Base-by-base conservation (phyloP, 768 basidiomycete genomes). In the Hericium alpestre region DNA sequence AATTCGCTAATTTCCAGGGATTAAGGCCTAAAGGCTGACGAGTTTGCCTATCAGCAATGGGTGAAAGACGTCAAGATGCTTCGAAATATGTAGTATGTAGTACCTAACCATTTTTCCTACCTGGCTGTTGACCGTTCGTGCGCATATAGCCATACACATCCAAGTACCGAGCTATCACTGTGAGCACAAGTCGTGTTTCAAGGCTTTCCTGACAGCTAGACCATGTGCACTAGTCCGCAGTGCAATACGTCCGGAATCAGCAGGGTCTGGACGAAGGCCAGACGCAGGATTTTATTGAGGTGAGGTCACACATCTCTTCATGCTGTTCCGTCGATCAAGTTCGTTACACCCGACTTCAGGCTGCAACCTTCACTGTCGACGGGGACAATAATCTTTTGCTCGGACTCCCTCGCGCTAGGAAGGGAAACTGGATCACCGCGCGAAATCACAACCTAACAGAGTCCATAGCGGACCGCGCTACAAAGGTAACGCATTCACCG, bases 61-160 rank as follows among this genome's bases (percentile, higher is more conserved):
- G 56, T 78, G 16, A 67, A 68, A 32, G 79, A 81, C 55, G 73
- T 81, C 22, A 79, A 77, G 63, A 67, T 71, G 23, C 67, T 81
- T 43, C 76, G 79, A 60, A 75, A 74, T 56, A 56, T 80, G n/a
- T 75, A 74, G 79, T 80, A 55, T 53, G 77, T 66, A 16, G 46
- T 56, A 13, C 12, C 12, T 1, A 32, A 38, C 23, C 20, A 11
- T 4, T 3, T 38, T 18, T 16, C 40, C 23, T 32, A 32, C 32
- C 32, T 32, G 32, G 32, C 6, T 7, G 6, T 32, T 32, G 32
- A 10, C 32, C 32, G 32, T 32, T 32, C 16, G 10, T 38, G 40
- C 50, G 15, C 38, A 37, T 23, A 48, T 43, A 79, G 79, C 58
- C 79, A 79, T 13, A 13, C 8, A 15, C 49, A 51, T 11, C 49